Evolutionary conservation across 495 filamentous ascomycete species (phyloP).

Genomic region (Penicillium antarcticum): DNA sequence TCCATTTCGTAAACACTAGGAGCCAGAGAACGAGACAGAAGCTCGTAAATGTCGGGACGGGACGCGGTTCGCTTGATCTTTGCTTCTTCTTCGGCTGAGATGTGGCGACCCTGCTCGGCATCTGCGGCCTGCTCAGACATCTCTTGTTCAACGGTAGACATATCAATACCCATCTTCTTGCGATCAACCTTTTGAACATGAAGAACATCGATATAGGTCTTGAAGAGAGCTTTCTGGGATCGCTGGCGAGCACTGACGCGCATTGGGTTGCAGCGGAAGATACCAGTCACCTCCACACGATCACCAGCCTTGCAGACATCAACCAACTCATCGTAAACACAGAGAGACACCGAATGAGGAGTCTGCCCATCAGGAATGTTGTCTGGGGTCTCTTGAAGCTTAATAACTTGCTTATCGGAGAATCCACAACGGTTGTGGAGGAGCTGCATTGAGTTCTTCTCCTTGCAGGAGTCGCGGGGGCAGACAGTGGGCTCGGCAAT

Average conservation of each 20-base stretch:
- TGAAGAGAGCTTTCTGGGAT: conserved; percentile 90
- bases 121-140: conserved; percentile 71
- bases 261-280: conserved; percentile 91
- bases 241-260: conserved; percentile 93
- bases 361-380: conserved; percentile 89
- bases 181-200: conserved; percentile 97
- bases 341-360: conserved; percentile 96
- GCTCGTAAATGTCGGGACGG: conserved; percentile 87
- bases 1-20: conserved; percentile 98
- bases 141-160: conserved; percentile 83
- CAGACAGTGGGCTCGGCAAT: conserved; percentile 93
- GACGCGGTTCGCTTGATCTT: conserved; percentile 81
- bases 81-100: conserved; percentile 85
- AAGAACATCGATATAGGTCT: conserved; percentile 93
- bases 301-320: conserved; percentile 98
- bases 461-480: conserved; percentile 77
- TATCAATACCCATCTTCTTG: conserved; percentile 87
- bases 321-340: conserved; percentile 94
- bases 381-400: conserved; percentile 96
- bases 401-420: conserved; percentile 97
- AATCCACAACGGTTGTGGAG: conserved; percentile 95
- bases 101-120: conserved; percentile 76
- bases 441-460: conserved; percentile 95
- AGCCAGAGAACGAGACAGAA: conserved; percentile 86
- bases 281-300: conserved; percentile 91